Percentiles rank a stretch among this genome's conserved stretches.
phyloP scores from a whole-genome alignment of 163 green algal genomes.

The Volvox carteri region DNA sequence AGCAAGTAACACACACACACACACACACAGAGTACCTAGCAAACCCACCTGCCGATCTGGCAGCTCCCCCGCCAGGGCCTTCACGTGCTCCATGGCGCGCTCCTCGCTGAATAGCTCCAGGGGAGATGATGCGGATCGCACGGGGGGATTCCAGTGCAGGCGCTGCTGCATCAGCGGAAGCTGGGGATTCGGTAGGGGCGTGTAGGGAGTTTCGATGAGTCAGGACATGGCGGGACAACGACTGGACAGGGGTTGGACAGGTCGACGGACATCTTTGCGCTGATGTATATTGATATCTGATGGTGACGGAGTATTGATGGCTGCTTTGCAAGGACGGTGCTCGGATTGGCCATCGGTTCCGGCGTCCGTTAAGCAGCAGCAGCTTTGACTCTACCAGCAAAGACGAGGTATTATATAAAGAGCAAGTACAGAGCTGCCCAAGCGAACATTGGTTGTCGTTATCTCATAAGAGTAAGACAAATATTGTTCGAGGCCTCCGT shows the following conservation, averaged over 20 bases:
- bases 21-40: too few relatives aligned
- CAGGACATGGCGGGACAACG: neutral
- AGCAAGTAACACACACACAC: too few relatives aligned
- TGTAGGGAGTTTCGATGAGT: neutral
- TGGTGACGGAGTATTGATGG: neutral
- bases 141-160: slow-evolving; percentile 39
- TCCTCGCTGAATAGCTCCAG: slow-evolving; percentile 37
- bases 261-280: neutral
- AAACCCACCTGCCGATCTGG: slow-evolving; percentile 47
- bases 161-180: slow-evolving; percentile 29
- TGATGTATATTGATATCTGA: neutral
- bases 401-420: too few relatives aligned
- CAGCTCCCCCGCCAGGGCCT: slow-evolving; percentile 37
- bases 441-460: neutral
- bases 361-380: too few relatives aligned
- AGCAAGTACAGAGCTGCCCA: neutral
- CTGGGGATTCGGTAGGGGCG: neutral
- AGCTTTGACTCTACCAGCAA: too few relatives aligned
- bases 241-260: neutral
- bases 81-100: slow-evolving; percentile 15
- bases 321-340: neutral
- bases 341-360: neutral
- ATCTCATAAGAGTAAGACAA: neutral
- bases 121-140: neutral
- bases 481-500: neutral